Conservation (phyloP, 1,139 yeast species). For the Geotrichum phurueaensis region DNA sequence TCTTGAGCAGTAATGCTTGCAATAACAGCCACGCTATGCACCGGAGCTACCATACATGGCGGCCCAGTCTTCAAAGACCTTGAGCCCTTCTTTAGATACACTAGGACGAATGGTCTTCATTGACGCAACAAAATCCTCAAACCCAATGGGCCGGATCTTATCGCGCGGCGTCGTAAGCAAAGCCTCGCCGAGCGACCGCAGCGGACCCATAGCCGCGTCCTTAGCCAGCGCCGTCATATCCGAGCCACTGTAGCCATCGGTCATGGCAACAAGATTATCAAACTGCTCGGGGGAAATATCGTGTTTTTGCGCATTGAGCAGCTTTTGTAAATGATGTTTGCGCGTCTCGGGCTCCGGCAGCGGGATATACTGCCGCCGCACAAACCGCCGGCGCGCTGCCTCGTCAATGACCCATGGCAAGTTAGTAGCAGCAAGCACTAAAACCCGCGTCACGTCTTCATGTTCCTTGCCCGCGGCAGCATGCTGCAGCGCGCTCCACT, state of each 20-base stretch:
- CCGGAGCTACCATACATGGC: conserved; percentile 85
- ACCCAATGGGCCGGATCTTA: conserved; percentile 70
- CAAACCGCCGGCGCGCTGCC: conserved; percentile 94
- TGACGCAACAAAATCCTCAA: conserved; percentile 72
- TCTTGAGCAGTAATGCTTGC: too few relatives aligned
- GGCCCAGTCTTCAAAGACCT: conserved; percentile 87
- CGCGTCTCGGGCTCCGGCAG: conserved; percentile 86
- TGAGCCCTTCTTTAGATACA: conserved; percentile 78
- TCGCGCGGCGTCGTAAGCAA: conserved; percentile 79
- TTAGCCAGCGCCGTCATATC: conserved; percentile 94
- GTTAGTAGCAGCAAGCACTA: conserved; percentile 93
- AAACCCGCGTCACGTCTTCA: conserved; percentile 66
- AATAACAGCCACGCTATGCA: too few relatives aligned
- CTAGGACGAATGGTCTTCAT: conserved; percentile 84
- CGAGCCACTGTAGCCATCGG: conserved; percentile 85
- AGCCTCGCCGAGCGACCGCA: conserved; percentile 84
- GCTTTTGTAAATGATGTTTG: conserved; percentile 59
- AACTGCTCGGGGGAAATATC: too few relatives aligned
- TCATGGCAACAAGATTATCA: too few relatives aligned
- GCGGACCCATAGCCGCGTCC: conserved; percentile 98
- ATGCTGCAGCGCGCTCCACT: conserved; percentile 89
- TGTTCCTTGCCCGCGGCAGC: conserved; percentile 74
- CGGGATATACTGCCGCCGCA: conserved; percentile 88
- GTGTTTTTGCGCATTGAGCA: conserved; percentile 71
- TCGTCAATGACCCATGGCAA: conserved; percentile 98